Base-by-base conservation (phyloP, 2,329 filamentous ascomycete genomes). In the Calonectria crousiana region DNA sequence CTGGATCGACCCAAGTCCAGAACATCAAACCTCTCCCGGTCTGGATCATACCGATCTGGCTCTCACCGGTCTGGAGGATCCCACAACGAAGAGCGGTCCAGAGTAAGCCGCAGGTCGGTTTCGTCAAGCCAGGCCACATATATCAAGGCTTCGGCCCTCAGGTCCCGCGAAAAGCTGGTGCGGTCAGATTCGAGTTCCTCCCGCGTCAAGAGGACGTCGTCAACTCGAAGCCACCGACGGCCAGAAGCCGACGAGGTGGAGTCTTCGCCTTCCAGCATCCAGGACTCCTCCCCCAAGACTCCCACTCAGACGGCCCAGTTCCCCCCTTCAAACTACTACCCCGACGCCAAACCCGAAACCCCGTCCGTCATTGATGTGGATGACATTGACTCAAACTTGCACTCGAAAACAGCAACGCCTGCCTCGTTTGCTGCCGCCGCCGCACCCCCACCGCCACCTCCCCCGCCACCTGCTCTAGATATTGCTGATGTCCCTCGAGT, bases 401-500 rank as follows among this genome's bases (percentile, higher is more conserved):
- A 80, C 52, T 84, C 83, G 23, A 85, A 84, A 68, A 87, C 86
- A 3, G 86, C 81, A 82, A 87, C 85, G 6, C 82, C 84, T 53
- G 81, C 83, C 14, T 82, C 83, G 56, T 76, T 72, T 66, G 79
- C 81, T 49, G 84, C 78, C 64, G 79, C 80, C 53, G 84, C 77
- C 70, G 83, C 82, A 44, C 85, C 88, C 44, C 86, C 89, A 2
- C 87, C 87, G 0, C 89, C 89, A 0, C 88, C 90, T 0, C 88
- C 90, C 1, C 90, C 95, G 1, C 95, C 95, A 0, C 95, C 95
- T 1, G 92, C 94, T 0, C 90, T 95, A 11, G 90, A 92, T 78
- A 87, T 92, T 67, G 88, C 93, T 53, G 92, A 95, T 51, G 90
- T 93, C 16, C 96, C 96, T 0, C 91, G 95, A 74, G 95, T 98